Conservation (phyloP, 768 basidiomycete genomes). For the Amanita polypyramis region DNA sequence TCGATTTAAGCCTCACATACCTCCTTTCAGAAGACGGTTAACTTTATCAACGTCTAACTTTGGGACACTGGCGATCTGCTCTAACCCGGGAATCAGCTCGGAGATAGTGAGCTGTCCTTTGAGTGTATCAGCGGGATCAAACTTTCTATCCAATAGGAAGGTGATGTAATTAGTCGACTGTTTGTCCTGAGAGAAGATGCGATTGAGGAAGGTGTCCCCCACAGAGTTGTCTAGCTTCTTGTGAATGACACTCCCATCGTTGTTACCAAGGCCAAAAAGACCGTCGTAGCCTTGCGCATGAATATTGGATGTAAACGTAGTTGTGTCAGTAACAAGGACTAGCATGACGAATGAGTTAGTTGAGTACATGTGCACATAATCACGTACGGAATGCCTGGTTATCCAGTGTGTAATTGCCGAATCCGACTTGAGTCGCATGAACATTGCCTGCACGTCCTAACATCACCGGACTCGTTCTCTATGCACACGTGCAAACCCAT, state of each 20-base stretch:
- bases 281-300: constrained; percentile 55
- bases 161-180: constrained; percentile 57
- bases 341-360: constrained; percentile 1
- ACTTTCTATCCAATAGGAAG: constrained; percentile 50
- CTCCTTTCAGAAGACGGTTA: constrained; percentile 40
- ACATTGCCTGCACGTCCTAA: constrained; percentile 36
- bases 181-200: constrained; percentile 51
- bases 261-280: constrained; percentile 72
- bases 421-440: constrained; percentile 37
- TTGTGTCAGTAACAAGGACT: constrained; percentile 59
- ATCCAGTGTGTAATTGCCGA: constrained; percentile 47
- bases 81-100: constrained; percentile 51
- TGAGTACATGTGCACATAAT: neutral
- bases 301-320: constrained; percentile 53
- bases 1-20: constrained; percentile 12
- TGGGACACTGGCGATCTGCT: constrained; percentile 50
- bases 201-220: constrained; percentile 52
- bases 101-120: constrained; percentile 63
- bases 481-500: constrained; percentile 7
- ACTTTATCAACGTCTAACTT: constrained; percentile 60
- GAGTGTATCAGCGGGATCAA: constrained; percentile 38
- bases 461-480: neutral
- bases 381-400: constrained; percentile 60
- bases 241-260: constrained; percentile 54
- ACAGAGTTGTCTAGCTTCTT: constrained; percentile 37